A percentile compares a stretch with the other conserved stretches of the same genome.
Evolutionary conservation across 1,139 yeast species (phyloP).

Genomic region (Blastobotrys ciferrii): DNA sequence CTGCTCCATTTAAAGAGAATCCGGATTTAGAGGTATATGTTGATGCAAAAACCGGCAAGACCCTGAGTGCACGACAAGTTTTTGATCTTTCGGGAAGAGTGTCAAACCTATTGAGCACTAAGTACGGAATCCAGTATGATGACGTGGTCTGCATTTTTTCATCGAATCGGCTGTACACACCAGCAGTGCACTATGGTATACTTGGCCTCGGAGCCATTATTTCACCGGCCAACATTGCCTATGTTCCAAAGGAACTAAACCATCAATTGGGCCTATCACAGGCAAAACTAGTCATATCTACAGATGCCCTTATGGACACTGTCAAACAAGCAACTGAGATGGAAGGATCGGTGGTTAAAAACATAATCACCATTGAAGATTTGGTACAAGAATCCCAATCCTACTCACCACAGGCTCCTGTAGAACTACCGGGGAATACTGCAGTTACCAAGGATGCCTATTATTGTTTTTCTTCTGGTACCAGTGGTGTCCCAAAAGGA

Average conservation of each 20-base stretch:
- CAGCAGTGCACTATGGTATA: constrained; percentile 35
- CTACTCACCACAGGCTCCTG: constrained; percentile 14
- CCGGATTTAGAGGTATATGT: constrained; percentile 23
- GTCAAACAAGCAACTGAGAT: constrained; percentile 10
- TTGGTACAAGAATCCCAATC: constrained; percentile 19
- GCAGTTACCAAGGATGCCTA: constrained; percentile 34
- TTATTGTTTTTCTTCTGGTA: constrained; percentile 66
- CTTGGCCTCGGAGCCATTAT: constrained; percentile 37
- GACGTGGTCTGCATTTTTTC: constrained; percentile 37
- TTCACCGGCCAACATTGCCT: constrained; percentile 39
- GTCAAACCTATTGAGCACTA: constrained; percentile 27
- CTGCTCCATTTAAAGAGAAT: constrained; percentile 17
- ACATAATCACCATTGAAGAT: constrained; percentile 23
- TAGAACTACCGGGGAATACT: constrained; percentile 19
- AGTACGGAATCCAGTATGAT: constrained; percentile 28
- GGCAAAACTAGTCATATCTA: constrained; percentile 32
- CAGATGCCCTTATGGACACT: not conserved
- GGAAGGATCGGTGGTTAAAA: constrained; percentile 16
- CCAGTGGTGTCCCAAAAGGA: constrained; percentile 75
- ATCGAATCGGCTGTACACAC: constrained; percentile 33
- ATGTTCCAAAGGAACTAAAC: constrained; percentile 36
- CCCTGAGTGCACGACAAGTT: constrained; percentile 27
- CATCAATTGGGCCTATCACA: constrained; percentile 35
- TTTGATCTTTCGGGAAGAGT: constrained; percentile 23
- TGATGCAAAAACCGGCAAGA: constrained; percentile 30